Conservation (phyloP, 2,329 filamentous ascomycete species). For the Colletotrichum kahawae region DNA sequence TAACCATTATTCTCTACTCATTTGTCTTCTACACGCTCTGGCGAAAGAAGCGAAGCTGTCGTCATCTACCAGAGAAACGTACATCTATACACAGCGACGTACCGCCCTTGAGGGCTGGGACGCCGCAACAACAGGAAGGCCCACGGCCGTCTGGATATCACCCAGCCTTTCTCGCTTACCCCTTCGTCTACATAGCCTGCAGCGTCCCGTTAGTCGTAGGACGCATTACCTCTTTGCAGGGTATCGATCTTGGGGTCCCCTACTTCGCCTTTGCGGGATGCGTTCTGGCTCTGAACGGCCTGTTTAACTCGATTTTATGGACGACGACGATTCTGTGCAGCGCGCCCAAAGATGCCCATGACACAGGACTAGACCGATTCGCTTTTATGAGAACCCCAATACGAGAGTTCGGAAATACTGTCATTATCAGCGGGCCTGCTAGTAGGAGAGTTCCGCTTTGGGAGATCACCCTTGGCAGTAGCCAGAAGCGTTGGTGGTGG, state of each 20-base stretch:
- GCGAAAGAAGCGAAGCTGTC: slow-evolving; percentile 17
- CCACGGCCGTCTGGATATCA: background rate
- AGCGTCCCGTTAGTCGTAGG: slow-evolving; percentile 64
- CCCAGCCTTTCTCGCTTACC: slow-evolving; percentile 61
- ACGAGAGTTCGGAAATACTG: slow-evolving; percentile 5
- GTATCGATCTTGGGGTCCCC: slow-evolving; percentile 44
- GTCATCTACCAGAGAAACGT: background rate
- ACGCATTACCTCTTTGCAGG: slow-evolving; percentile 61
- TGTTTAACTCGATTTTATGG: slow-evolving; percentile 45
- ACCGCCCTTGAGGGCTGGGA: background rate
- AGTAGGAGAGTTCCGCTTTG: background rate
- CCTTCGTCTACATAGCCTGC: slow-evolving; percentile 65
- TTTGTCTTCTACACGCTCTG: slow-evolving; percentile 43
- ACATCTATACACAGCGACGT: background rate
- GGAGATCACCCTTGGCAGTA: background rate
- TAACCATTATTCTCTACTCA: slow-evolving; percentile 44
- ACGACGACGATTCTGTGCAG: slow-evolving; percentile 28
- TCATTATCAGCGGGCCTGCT: background rate
- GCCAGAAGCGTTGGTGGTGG: slow-evolving; percentile 16
- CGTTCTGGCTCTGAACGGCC: slow-evolving; percentile 54
- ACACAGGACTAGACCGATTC: slow-evolving; percentile 26
- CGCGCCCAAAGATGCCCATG: slow-evolving; percentile 31
- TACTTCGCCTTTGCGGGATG: slow-evolving; percentile 59
- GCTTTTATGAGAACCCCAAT: slow-evolving; percentile 27
- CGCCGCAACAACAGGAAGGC: background rate